Evolutionary conservation across 768 basidiomycete genomes (phyloP), one percentile per base, ranked within the genome.

Genomic region (Podaxis sp.): DNA sequence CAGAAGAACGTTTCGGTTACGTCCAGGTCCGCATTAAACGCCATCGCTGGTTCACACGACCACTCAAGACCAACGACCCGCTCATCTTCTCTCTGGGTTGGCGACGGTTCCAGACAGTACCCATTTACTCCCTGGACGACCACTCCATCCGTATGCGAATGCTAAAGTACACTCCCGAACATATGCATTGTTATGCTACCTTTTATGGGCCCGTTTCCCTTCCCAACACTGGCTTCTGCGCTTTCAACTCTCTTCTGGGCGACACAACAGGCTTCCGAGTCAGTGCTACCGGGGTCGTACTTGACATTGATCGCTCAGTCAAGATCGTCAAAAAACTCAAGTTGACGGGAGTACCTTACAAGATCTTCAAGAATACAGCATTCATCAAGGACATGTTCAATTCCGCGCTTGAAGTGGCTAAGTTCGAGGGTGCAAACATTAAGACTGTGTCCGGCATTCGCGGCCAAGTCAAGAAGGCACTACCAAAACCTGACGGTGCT

Each of bases 141-240:
- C 95, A 97, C 70, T 93, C 91, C 9, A 96, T 98, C 66, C 91
- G 97, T 16, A 97, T 98, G 88, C 93, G 97, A 37, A 91, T 98
- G 89, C 90, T 99, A 76, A 99, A 99, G 76, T 99, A 99, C 71
- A 98, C 97, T 0, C 97, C 97, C 0, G 97, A 99, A 75, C 97
- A 99, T 69, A 98, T 96, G 97, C 97, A 99, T 71, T 99, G 97
- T 69, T 96, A 89, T 69, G 96, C 95, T 2, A 97, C 95, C 2
- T 97, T 98, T 74, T 99, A 95, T 69, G 96, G 94, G 0, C 96
- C 97, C 5, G 87, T 93, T 21, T 79, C 93, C 2, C 77, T 92
- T 0, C 96, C 95, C 21, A 97, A 97, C 74, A 97, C 93, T 0
- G 95, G 95, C 35, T 95, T 99, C 76, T 98, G 97, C 72, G 90